phyloP scores from a whole-genome alignment of 2,329 filamentous ascomycete genomes.

The Cordyceps javanica region DNA sequence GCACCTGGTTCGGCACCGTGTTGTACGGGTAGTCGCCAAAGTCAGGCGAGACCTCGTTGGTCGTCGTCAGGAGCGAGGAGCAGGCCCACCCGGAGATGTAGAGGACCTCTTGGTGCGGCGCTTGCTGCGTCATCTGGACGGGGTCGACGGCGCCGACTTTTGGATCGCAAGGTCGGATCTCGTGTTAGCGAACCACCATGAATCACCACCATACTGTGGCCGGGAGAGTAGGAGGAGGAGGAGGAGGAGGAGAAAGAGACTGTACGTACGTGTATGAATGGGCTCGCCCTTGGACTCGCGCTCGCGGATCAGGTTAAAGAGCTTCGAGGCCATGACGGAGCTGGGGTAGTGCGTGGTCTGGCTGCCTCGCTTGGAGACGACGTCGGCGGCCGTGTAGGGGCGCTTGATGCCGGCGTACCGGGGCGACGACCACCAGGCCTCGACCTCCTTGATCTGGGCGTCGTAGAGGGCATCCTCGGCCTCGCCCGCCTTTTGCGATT shows the following conservation, averaged over 20 bases:
- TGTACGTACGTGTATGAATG: constrained; percentile 77
- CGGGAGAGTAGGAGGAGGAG: no score
- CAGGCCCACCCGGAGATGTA: constrained; percentile 98
- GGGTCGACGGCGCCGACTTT: constrained; percentile 97
- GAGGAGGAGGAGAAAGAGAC: no score
- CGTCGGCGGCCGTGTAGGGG: constrained; percentile 83
- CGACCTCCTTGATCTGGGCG: constrained; percentile 75
- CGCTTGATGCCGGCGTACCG: constrained; percentile 86
- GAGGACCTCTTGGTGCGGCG: constrained; percentile 88
- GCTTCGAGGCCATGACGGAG: constrained; percentile 89
- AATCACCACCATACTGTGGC: no score
- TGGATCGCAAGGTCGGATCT: no score
- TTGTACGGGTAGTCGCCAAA: constrained; percentile 99
- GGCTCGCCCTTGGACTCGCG: constrained; percentile 73
- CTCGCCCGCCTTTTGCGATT: constrained; percentile 67
- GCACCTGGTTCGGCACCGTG: constrained; percentile 96
- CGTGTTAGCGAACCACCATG: no score
- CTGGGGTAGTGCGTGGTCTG: constrained; percentile 85
- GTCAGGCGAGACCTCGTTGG: constrained; percentile 95
- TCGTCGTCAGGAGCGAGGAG: constrained; percentile 84
- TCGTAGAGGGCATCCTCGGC: constrained; percentile 83
- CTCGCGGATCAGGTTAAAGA: constrained; percentile 83
- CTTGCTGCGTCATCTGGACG: constrained; percentile 99
- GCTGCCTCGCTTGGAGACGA: constrained; percentile 87
- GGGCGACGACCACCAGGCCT: constrained; percentile 83